A percentile compares a stretch with the other conserved stretches of the same genome.
Conservation (phyloP, 441 rosid species). For the Erodium trifolium region DNA sequence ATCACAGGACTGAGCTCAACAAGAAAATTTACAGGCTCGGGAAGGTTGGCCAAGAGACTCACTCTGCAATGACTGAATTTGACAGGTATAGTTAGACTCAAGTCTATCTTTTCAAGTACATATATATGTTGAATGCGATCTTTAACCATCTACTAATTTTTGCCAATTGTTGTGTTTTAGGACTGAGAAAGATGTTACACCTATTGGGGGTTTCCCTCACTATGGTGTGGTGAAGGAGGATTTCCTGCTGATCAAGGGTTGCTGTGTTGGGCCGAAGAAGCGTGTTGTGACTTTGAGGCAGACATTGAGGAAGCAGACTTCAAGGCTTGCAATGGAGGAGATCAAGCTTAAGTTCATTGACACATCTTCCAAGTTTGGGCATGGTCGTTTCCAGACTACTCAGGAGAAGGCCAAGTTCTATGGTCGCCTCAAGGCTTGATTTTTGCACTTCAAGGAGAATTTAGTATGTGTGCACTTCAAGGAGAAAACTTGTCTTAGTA, state of each 20-base stretch:
- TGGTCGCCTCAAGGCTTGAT: slow-evolving; percentile 37
- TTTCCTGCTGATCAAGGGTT: slow-evolving; percentile 48
- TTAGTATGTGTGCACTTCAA: too few species aligned
- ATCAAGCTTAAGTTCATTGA: slow-evolving; percentile 50
- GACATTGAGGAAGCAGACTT: slow-evolving; percentile 43
- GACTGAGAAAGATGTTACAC: slow-evolving; percentile 57
- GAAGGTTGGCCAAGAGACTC: slow-evolving; percentile 60
- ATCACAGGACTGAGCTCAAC: slow-evolving; percentile 64
- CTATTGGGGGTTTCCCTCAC: slow-evolving; percentile 58
- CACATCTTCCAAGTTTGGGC: slow-evolving; percentile 28
- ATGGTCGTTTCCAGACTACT: slow-evolving; percentile 16
- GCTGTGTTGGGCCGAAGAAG: slow-evolving; percentile 36
- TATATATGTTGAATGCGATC: too few species aligned
- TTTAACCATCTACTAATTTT: too few species aligned
- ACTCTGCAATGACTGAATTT: slow-evolving; percentile 61
- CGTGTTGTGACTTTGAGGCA: slow-evolving; percentile 35
- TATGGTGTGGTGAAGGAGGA: slow-evolving; percentile 55
- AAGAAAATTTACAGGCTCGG: slow-evolving; percentile 81
- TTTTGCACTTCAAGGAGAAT: neutral
- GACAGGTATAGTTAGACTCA: slow-evolving; percentile 41
- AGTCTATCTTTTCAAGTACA: too few species aligned
- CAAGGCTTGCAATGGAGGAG: slow-evolving; percentile 44
- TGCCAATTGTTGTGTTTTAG: slow-evolving; percentile 12
- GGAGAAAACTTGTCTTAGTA: too few species aligned
- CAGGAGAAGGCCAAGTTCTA: slow-evolving; percentile 46